Evolutionary conservation across 1,284 basidiomycete species (phyloP), one percentile per base, ranked within the genome.

Genomic region (Rhodotorula sp.): DNA sequence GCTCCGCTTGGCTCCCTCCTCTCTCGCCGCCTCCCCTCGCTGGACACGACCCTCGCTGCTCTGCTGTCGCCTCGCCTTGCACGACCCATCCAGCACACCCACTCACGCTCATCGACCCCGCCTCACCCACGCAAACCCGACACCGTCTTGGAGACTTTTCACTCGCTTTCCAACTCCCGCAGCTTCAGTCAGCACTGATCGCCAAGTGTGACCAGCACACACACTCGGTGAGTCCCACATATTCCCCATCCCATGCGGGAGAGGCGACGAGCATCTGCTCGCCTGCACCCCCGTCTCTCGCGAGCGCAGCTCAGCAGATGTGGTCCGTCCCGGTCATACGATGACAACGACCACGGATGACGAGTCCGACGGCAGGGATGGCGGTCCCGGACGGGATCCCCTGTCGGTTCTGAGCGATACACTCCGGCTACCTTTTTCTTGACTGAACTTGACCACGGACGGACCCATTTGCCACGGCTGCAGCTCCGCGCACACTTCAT

Each of bases 321-420:
- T n/a, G 44, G 44, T 44, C 27, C 29, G 27, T 37, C n/a, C 4
- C 15, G 8, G n/a, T 36, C 37, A 32, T n/a, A 9, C 37, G 70
- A 71, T 71, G 70, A 71, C 34, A 54, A 25, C 46, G 32, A 25
- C 46, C 54, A 62, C 64, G 69, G 72, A 74, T 70, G 72, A 74
- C 72, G 72, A 74, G 72, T 71, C 72, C 29, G 66, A 74, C 63
- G 41, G 46, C 51, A 57, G 61, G 69, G 69, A 69, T 70, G 69
- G 72, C 69, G 64, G 66, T 64, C 41, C 56, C 57, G 53, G 51
- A 50, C 36, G 53, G 56, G 36, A 65, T 64, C 69, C 69, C 67
- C 63, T 59, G 39, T 32, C n/a, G 32, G 64, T 64, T 50, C 15
- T 68, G 66, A 44, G 27, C 37, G 71, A 72, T 39, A 66, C 59